Evolutionary conservation across 2,329 filamentous ascomycete species (phyloP).

Genomic region (Sporothrix brunneoviolacea): DNA sequence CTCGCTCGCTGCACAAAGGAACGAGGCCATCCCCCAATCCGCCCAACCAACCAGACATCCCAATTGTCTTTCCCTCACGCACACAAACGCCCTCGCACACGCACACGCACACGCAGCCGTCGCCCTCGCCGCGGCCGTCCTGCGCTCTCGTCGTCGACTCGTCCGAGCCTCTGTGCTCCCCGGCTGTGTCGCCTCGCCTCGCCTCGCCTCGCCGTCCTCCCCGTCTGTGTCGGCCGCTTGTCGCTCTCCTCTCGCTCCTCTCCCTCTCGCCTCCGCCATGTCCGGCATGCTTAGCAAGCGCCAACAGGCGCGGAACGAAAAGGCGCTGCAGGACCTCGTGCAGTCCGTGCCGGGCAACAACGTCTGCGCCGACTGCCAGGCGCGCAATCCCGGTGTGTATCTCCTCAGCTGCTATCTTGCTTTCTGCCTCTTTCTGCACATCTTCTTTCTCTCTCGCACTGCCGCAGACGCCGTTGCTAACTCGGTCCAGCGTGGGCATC

Average conservation of each 20-base stretch:
- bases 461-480: slow-evolving; percentile 11
- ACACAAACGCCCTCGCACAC: too few species aligned
- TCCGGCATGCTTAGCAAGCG: slow-evolving; percentile 79
- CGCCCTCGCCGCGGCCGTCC: neutral
- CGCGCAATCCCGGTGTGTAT: slow-evolving; percentile 73
- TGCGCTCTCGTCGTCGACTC: too few species aligned
- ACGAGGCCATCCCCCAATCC: too few species aligned
- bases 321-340: slow-evolving; percentile 81
- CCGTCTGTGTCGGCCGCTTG: too few species aligned
- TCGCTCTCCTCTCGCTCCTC: neutral
- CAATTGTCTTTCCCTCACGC: too few species aligned
- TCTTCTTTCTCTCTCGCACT: slow-evolving; percentile 6
- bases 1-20: too few species aligned
- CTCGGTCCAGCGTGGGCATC: slow-evolving; percentile 75
- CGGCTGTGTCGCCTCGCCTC: too few species aligned
- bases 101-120: too few species aligned
- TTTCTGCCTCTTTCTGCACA: neutral
- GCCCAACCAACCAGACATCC: too few species aligned
- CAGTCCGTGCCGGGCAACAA: slow-evolving; percentile 81
- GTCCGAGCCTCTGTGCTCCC: too few species aligned
- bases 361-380: slow-evolving; percentile 85
- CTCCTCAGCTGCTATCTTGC: neutral
- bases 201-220: too few species aligned
- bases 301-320: slow-evolving; percentile 96
- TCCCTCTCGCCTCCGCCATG: slow-evolving; percentile 26